phyloP scores from a whole-genome alignment of 495 filamentous ascomycete species.

The Clavariopsis aquatica region DNA sequence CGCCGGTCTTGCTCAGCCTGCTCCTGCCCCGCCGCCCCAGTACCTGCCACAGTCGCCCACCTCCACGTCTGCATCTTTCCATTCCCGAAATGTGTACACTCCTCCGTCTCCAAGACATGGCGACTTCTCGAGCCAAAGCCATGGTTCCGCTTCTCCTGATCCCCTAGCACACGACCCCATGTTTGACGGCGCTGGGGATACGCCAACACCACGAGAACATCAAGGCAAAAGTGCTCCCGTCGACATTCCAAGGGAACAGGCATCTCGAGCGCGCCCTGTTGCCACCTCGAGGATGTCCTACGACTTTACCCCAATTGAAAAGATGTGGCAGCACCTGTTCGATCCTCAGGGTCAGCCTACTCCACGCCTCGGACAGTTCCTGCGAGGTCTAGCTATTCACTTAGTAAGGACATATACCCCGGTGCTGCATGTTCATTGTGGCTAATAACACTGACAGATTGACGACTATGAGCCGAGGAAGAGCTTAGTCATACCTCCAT shows the following conservation, averaged over 20 bases:
- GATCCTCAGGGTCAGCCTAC: constrained; percentile 68
- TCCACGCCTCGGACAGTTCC: constrained; percentile 65
- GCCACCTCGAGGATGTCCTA: constrained; percentile 51
- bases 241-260: constrained; percentile 33
- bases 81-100: constrained; percentile 47
- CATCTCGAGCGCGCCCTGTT: constrained; percentile 46
- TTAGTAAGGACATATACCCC: constrained; percentile 55
- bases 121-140: constrained; percentile 33
- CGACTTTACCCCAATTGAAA: constrained; percentile 61
- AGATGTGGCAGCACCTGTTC: constrained; percentile 77
- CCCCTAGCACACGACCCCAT: constrained; percentile 24
- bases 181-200: constrained; percentile 44
- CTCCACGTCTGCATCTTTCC: constrained; percentile 39
- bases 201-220: constrained; percentile 50
- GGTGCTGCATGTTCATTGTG: constrained; percentile 6
- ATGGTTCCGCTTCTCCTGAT: constrained; percentile 37
- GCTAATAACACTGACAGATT: constrained; percentile 54
- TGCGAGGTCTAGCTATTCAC: constrained; percentile 75
- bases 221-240: constrained; percentile 26
- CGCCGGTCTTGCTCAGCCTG: constrained; percentile 20
- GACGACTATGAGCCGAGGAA: constrained; percentile 72
- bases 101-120: constrained; percentile 44
- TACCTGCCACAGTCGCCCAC: constrained; percentile 31
- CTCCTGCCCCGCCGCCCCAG: constrained; percentile 33
- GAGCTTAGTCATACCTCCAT: constrained; percentile 76